Evolutionary conservation across 2,329 filamentous ascomycete species (phyloP).

Genomic region (Atkinsonella texensis): DNA sequence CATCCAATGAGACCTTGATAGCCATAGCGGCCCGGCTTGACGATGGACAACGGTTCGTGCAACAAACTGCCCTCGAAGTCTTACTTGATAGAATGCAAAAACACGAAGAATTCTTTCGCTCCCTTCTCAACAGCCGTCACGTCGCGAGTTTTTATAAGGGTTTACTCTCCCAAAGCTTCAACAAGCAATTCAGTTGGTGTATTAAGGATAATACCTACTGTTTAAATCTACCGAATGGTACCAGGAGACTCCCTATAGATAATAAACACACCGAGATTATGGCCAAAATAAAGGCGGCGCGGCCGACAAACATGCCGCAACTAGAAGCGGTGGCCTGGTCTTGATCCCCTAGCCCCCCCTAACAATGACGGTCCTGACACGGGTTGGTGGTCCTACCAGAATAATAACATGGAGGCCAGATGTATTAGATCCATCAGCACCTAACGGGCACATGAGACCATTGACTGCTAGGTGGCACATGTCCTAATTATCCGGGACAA

Average conservation of each 20-base stretch:
- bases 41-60: background rate
- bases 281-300: background rate
- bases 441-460: background rate
- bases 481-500: background rate
- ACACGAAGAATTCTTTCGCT: background rate
- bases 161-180: background rate
- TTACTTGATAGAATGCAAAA: background rate
- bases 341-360: background rate
- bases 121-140: background rate
- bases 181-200: background rate
- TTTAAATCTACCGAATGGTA: background rate
- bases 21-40: conserved; percentile 12
- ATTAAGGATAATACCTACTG: background rate
- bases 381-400: background rate
- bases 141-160: background rate
- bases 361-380: background rate
- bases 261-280: background rate
- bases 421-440: background rate
- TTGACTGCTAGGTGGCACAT: background rate
- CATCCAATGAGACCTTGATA: conserved; percentile 12
- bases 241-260: background rate
- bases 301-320: background rate
- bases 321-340: background rate
- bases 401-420: background rate
- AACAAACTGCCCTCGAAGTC: background rate